These are phyloP conservation scores for Tagetes patula DNA, from an alignment of 129 eudicot genomes.

Conservation along the genomic window DNA sequence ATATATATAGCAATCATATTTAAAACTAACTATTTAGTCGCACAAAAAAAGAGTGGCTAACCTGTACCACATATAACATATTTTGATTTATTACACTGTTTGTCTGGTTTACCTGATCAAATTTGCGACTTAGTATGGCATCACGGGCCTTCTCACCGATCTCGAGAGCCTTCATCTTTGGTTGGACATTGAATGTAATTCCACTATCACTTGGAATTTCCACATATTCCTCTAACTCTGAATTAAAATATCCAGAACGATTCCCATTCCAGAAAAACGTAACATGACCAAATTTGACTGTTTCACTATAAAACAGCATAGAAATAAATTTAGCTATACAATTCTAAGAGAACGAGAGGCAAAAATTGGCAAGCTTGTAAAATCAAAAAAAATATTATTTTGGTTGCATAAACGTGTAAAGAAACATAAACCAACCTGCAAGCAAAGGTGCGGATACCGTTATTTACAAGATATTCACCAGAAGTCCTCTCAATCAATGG, in stretches of 20 bases:
- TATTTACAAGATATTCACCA: constrained; percentile 76
- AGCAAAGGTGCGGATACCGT: constrained; percentile 79
- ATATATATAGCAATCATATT: no score
- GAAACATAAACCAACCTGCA: constrained; percentile 54
- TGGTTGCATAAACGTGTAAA: neutral
- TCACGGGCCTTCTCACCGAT: constrained; percentile 88
- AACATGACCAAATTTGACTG: constrained; percentile 93
- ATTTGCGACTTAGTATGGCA: constrained; percentile 76
- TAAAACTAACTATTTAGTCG: no score
- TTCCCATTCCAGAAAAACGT: constrained; percentile 97
- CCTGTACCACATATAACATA: neutral
- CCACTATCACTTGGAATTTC: constrained; percentile 91
- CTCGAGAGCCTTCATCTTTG: constrained; percentile 92
- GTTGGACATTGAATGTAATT: constrained; percentile 75
- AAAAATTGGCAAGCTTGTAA: neutral
- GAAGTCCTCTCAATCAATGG: constrained; percentile 91
- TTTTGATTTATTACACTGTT: neutral
- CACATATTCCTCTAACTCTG: constrained; percentile 78
- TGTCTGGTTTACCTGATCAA: constrained; percentile 60
- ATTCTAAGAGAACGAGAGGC: neutral
- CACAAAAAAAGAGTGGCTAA: neutral
- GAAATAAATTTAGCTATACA: neutral
- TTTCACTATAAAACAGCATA: constrained; percentile 49
- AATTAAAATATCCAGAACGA: constrained; percentile 82
- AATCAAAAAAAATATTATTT: neutral